Base-by-base conservation (phyloP, 2,329 filamentous ascomycete genomes). In the Pseudocercospora macadamiae region DNA sequence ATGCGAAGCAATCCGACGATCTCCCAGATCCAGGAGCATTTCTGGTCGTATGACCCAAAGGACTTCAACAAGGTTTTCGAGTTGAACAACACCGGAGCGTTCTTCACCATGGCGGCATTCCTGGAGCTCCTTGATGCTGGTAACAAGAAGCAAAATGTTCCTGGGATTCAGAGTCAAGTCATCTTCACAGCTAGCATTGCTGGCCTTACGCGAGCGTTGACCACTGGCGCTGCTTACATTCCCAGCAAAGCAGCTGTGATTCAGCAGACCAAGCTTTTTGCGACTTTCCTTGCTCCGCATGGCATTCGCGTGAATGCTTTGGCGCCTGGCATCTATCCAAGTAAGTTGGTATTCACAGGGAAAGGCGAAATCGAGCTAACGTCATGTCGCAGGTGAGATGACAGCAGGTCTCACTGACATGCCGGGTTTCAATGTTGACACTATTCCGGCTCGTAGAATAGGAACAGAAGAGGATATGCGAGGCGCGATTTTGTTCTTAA, bases 401-500 rank as follows among this genome's bases (percentile, higher is more conserved):
- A 61, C 59, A 10, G 51, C 54, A 26, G 51, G 51, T 21, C 28
- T 55, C 21, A 54, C 51, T n/a, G 45, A 30, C 18, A 30, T 36
- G 18, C 59, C 54, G 4, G 59, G 59, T 6, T 57, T 61, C 34
- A 57, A 51, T 49, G 55, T 57, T 10, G 37, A 44, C 16, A 57
- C 54, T 3, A 57, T 57, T 39, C 59, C 59, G 28, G 59, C 54
- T 7, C 16, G 80, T 26, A 77, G 86, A 45, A 77, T 83, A 59
- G 87, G 87, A 1, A 79, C 81, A 32, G 80, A 85, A 57, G 74
- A 84, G 64, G 87, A 61, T 28, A 61, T 61, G 51, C 9, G 45
- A 32, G 86, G 87, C 2, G 77, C 84, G 45, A 80, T 90, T 26
- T 70, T 91, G 54, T 90, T 86, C 76, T 75, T 90, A 68, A 83